These are phyloP conservation scores for Nasturtium officinale DNA, from an alignment of 345 rosid species.

Conservation along the genomic window DNA sequence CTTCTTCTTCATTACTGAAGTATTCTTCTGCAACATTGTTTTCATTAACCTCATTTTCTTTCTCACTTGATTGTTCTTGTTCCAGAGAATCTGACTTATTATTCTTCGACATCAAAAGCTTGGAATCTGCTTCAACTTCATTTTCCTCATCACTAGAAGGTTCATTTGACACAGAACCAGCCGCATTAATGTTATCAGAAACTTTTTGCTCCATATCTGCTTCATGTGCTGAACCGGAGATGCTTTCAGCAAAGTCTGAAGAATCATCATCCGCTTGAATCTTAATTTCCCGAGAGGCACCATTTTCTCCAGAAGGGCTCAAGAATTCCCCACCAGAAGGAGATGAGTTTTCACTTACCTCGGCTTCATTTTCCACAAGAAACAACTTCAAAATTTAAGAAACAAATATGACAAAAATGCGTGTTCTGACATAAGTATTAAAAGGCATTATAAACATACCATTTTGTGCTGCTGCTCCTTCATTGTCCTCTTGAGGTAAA, in stretches of 20 bases:
- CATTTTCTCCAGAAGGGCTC: conserved; percentile 37
- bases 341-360: conserved; percentile 35
- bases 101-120: conserved; percentile 41
- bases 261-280: conserved; percentile 30
- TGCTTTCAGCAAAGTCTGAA: conserved; percentile 26
- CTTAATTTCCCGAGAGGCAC: conserved; percentile 22
- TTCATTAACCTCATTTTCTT: conserved; percentile 25
- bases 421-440: conserved; percentile 30
- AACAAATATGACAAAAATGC: conserved; percentile 14
- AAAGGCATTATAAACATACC: conserved; percentile 16
- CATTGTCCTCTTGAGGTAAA: conserved; percentile 29
- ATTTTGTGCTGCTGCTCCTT: conserved; percentile 16
- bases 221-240: conserved; percentile 26
- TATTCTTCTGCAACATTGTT: conserved; percentile 25
- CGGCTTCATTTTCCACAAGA: conserved; percentile 46
- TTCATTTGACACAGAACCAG: conserved; percentile 46
- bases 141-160: conserved; percentile 41
- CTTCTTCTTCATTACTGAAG: conserved; percentile 26
- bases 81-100: conserved; percentile 42
- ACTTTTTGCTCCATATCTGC: conserved; percentile 24
- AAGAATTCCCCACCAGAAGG: conserved; percentile 42
- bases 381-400: conserved; percentile 24
- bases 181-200: conserved; percentile 29
- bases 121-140: conserved; percentile 44
- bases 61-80: conserved; percentile 36